Evolutionary conservation across 352 stramenopile genomes (phyloP), one percentile per base, ranked within the genome.

Genomic region (Phytophthora megakarya): DNA sequence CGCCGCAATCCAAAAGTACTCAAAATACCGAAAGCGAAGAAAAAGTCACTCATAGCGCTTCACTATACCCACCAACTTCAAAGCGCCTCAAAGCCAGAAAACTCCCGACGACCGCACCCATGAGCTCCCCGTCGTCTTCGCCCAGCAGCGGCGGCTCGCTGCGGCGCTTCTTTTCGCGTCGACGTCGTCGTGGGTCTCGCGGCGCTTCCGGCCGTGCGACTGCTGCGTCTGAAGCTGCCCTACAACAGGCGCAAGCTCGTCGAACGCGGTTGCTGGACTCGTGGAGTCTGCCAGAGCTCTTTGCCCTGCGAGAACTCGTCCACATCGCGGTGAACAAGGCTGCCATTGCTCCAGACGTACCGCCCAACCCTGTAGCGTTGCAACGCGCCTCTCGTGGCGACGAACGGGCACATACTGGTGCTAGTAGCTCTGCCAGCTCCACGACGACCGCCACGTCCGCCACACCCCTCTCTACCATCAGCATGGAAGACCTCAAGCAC

Each of bases 211-310:
- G 6, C n/a, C 47, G 26, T 6, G 15, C 56, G 6, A 32, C 38
- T 28, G 8, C 16, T 18, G 23, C n/a, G 19, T 33, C 44, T 21
- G 54, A 30, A 37, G 50, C 49, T 3, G 39, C 65, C 23, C 44
- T 55, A 23, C 57, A 76, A 21, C 61, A 61, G n/a, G 47, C 65
- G 21, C 52, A 62, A 52, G 55, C 25, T 30, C 59, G 54, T 19
- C 70, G 70, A 8, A 71, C 65, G 13, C 69, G 61, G 42, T 68
- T 79, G 22, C 51, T 90, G 28, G 72, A 92, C 65, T 71, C 70
- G 33, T 89, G 80, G 68, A 73, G 65, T 16, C 66, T 78, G 18
- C 69, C 81, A 12, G 84, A 92, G 71, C 68, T 92, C 50, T 76
- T 72, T 33, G 72, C 75, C 48, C 72, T 92, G 45, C 78, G 80